Conservation (phyloP, 306 rosid species). For the Trifolium fragiferum region DNA sequence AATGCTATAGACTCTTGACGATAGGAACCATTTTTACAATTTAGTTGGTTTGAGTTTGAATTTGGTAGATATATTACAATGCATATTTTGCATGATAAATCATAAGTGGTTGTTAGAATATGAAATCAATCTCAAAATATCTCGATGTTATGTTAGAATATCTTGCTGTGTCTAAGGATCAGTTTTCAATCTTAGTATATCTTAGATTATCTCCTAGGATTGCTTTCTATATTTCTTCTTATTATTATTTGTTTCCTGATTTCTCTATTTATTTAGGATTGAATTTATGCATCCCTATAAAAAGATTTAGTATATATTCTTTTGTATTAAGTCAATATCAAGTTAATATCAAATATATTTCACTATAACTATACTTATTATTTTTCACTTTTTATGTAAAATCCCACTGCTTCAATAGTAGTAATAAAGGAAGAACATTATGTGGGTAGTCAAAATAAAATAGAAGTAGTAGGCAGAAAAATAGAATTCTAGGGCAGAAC, state of each 20-base stretch:
- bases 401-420: not conserved
- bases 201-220: not conserved
- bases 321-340: not conserved
- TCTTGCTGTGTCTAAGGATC: not conserved
- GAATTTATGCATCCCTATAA: not conserved
- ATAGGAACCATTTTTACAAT: constrained; percentile 15
- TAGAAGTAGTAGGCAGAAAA: constrained; percentile 14
- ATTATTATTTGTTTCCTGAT: not conserved
- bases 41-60: constrained; percentile 24
- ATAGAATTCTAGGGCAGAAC: constrained; percentile 8
- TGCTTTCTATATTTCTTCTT: not conserved
- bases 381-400: not conserved
- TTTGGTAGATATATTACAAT: constrained; percentile 18
- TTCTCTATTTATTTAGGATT: not conserved
- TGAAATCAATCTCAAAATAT: not conserved
- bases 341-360: not conserved
- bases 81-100: constrained; percentile 9
- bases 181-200: not conserved
- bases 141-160: not conserved
- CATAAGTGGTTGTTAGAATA: not conserved
- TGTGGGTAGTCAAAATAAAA: constrained; percentile 8
- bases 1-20: constrained; percentile 10
- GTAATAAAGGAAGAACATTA: constrained; percentile 14
- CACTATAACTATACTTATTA: not conserved
- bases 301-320: not conserved